phyloP scores from a whole-genome alignment of 1,284 basidiomycete genomes.

The Papiliotrema fonsecae region DNA sequence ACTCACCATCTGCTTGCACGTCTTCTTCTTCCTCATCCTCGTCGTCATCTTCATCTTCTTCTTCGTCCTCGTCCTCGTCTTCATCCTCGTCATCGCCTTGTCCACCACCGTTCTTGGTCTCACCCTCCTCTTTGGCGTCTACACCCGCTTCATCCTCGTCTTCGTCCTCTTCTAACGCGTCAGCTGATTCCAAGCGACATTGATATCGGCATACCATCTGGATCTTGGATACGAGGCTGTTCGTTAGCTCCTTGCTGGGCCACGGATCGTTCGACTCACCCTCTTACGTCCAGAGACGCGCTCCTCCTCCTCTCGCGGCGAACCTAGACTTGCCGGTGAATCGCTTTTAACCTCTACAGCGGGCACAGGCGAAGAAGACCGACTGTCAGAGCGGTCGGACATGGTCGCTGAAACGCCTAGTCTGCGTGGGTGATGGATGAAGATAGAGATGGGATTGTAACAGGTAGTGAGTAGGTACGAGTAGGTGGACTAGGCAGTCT shows the following conservation, averaged over 20 bases:
- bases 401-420: not conserved
- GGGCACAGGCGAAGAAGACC: not conserved
- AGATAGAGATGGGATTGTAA: not conserved
- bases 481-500: not conserved
- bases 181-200: constrained; percentile 20
- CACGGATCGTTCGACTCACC: constrained; percentile 19
- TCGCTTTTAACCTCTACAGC: not conserved
- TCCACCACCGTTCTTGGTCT: constrained; percentile 43
- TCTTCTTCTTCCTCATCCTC: constrained; percentile 69
- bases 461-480: not conserved
- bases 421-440: not conserved
- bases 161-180: constrained; percentile 9
- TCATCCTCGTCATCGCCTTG: constrained; percentile 52
- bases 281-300: constrained; percentile 28
- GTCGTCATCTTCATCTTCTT: constrained; percentile 85
- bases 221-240: constrained; percentile 34
- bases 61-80: constrained; percentile 81
- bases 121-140: constrained; percentile 31
- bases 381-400: constrained; percentile 3
- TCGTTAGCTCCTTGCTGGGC: not conserved
- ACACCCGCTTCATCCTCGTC: constrained; percentile 37
- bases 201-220: constrained; percentile 29
- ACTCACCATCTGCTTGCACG: constrained; percentile 29
- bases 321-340: not conserved
- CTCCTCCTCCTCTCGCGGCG: constrained; percentile 4